A percentile compares a stretch with the other conserved stretches of the same genome.
phyloP scores from a whole-genome alignment of 805 yeast species.

The Ogataea nonfermentans region DNA sequence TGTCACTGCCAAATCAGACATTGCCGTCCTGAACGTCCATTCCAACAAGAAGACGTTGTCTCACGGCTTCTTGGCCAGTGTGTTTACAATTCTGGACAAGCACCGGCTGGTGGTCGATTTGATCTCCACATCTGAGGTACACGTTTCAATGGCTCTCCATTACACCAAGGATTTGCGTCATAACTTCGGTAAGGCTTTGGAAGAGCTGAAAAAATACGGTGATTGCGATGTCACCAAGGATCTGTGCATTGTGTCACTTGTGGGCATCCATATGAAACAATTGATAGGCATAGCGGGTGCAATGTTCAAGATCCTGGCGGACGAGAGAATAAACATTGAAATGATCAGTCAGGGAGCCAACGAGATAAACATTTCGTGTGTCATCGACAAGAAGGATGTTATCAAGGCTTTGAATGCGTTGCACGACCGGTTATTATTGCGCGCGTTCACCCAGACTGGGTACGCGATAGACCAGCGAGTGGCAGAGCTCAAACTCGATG shows the following conservation, averaged over 20 bases:
- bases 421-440: slow-evolving; percentile 71
- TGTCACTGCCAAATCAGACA: slow-evolving; percentile 90
- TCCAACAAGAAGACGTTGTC: slow-evolving; percentile 90
- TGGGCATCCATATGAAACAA: slow-evolving; percentile 97
- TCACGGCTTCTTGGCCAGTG: slow-evolving; percentile 92
- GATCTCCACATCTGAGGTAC: slow-evolving; percentile 96
- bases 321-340: slow-evolving; percentile 88
- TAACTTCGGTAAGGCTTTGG: slow-evolving; percentile 67
- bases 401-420: slow-evolving; percentile 82
- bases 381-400: slow-evolving; percentile 79
- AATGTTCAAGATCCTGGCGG: slow-evolving; percentile 93
- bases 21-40: slow-evolving; percentile 88
- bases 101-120: slow-evolving; percentile 88
- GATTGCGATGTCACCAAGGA: slow-evolving; percentile 83
- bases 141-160: slow-evolving; percentile 96
- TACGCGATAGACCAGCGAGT: slow-evolving; percentile 44
- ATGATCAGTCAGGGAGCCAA: slow-evolving; percentile 99
- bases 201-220: slow-evolving; percentile 78
- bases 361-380: slow-evolving; percentile 95
- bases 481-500: slow-evolving; percentile 41
- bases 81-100: slow-evolving; percentile 81
- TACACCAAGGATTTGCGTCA: slow-evolving; percentile 58
- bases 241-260: slow-evolving; percentile 89
- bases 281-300: slow-evolving; percentile 95
- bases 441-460: slow-evolving; percentile 32